phyloP scores from a whole-genome alignment of 495 filamentous ascomycete species.

The Aspergillus olivimuriae region DNA sequence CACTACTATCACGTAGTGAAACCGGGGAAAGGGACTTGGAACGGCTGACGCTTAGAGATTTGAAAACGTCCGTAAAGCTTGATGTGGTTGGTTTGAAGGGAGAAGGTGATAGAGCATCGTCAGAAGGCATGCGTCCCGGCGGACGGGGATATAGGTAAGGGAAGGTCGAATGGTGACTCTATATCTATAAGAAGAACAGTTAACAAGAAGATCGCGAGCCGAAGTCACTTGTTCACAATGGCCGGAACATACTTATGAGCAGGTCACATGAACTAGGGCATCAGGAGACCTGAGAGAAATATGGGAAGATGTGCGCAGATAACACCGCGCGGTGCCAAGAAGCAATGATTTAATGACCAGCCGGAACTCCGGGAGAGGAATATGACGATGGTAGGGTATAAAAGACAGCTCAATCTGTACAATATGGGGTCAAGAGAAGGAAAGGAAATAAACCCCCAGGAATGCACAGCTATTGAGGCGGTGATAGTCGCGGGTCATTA shows the following conservation, averaged over 20 bases:
- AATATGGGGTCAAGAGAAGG: neutral
- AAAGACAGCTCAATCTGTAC: too few species aligned
- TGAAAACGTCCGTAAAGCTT: conserved; percentile 42
- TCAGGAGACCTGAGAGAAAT: conserved; percentile 7
- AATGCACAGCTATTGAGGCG: too few species aligned
- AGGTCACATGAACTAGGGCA: conserved; percentile 5
- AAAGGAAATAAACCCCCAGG: neutral
- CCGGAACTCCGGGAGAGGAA: conserved; percentile 1
- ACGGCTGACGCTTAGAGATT: conserved; percentile 36
- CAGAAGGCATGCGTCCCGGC: conserved; percentile 40
- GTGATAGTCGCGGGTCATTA: neutral
- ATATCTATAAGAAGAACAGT: neutral
- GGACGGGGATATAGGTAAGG: conserved; percentile 24
- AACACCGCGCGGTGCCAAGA: neutral
- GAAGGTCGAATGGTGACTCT: conserved; percentile 17
- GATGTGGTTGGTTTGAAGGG: conserved; percentile 34
- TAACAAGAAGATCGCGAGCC: too few species aligned
- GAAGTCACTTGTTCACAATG: too few species aligned
- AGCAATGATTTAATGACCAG: neutral
- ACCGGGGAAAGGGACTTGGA: conserved; percentile 35
- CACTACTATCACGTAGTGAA: conserved; percentile 30
- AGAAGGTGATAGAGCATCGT: conserved; percentile 35
- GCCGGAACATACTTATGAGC: neutral
- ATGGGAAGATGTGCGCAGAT: conserved; percentile 9
- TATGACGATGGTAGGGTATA: neutral